Percentiles rank a stretch among this genome's conserved stretches.
Conservation (phyloP, 192 early-diverging fungal species). For the Pilaira anomala region DNA sequence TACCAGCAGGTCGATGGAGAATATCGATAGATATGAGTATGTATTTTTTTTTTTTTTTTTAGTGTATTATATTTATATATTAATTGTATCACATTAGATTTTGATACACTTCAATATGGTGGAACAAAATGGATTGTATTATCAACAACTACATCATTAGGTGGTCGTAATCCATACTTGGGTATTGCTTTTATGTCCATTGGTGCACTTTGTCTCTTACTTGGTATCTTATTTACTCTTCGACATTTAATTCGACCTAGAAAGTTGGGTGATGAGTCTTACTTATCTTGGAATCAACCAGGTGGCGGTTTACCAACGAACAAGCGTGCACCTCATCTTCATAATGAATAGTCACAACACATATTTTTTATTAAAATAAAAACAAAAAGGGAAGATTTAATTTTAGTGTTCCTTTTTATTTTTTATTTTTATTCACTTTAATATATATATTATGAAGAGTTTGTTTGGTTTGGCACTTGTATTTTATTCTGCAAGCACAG, state of each 20-base stretch:
- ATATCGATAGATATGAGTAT: slow-evolving; percentile 72
- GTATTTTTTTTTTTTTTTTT: background rate
- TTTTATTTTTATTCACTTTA: background rate
- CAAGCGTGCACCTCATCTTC: background rate
- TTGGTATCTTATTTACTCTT: slow-evolving; percentile 81
- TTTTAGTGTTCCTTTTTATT: background rate
- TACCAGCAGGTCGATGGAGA: slow-evolving; percentile 66
- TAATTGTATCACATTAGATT: slow-evolving; percentile 51
- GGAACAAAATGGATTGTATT: slow-evolving; percentile 93
- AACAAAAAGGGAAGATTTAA: background rate
- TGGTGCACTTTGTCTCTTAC: slow-evolving; percentile 77
- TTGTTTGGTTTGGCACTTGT: background rate
- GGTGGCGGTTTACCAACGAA: slow-evolving; percentile 13
- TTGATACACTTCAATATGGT: slow-evolving; percentile 73
- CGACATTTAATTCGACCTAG: slow-evolving; percentile 84
- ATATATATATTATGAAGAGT: background rate
- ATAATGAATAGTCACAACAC: slow-evolving; percentile 7
- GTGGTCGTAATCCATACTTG: slow-evolving; percentile 92
- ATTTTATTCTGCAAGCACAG: background rate
- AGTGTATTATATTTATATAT: no score
- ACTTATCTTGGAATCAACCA: slow-evolving; percentile 25
- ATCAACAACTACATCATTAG: slow-evolving; percentile 89
- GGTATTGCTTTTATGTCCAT: slow-evolving; percentile 90
- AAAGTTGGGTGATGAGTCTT: slow-evolving; percentile 23
- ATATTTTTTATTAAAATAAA: background rate